These are phyloP conservation scores for Cydonia oblonga DNA, from an alignment of 331 rosid genomes.

Conservation along the genomic window DNA sequence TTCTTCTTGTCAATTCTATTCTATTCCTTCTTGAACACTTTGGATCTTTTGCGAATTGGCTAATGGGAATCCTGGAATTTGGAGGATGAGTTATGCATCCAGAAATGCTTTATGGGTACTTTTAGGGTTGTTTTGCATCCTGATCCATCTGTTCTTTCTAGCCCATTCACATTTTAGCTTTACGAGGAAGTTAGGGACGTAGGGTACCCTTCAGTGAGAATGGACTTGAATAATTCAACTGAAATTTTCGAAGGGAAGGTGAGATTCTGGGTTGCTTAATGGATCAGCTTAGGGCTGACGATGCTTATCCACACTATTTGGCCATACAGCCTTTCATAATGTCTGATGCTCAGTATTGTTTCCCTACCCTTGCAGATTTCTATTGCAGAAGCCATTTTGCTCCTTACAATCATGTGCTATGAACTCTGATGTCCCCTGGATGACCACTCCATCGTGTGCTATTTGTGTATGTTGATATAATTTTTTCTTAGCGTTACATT, in stretches of 20 bases:
- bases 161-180: neutral
- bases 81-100: slow-evolving; percentile 10
- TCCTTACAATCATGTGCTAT: slow-evolving; percentile 37
- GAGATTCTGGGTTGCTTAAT: slow-evolving; percentile 23
- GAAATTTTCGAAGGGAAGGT: slow-evolving; percentile 17
- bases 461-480: slow-evolving; percentile 32
- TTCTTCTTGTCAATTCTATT: neutral
- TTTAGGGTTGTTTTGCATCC: slow-evolving; percentile 7
- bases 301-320: neutral
- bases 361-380: slow-evolving; percentile 51
- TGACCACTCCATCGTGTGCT: slow-evolving; percentile 40
- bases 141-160: neutral
- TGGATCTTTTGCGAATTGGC: neutral
- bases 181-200: neutral
- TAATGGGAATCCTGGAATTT: slow-evolving; percentile 2
- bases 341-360: slow-evolving; percentile 44
- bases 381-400: slow-evolving; percentile 51
- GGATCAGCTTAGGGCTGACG: neutral
- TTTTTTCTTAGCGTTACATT: slow-evolving; percentile 13
- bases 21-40: neutral
- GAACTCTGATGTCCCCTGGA: slow-evolving; percentile 45
- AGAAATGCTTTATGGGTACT: slow-evolving; percentile 3
- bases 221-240: slow-evolving; percentile 2
- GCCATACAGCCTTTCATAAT: slow-evolving; percentile 23
- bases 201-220: neutral